Conservation (phyloP, 495 filamentous ascomycete species). For the Podospora sp. region DNA sequence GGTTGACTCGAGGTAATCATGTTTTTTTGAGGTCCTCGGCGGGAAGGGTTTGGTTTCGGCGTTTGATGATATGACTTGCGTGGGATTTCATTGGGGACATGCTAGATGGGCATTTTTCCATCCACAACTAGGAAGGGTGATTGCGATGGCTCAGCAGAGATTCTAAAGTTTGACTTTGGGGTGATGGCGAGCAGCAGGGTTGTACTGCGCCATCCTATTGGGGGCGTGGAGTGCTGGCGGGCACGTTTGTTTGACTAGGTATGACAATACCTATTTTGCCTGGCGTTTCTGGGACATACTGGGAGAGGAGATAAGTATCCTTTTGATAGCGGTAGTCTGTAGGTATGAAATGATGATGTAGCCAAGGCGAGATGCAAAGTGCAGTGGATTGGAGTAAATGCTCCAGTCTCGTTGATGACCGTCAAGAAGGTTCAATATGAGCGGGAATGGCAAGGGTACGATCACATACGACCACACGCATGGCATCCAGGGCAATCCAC, state of each 20-base stretch:
- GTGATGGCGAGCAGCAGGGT: background rate
- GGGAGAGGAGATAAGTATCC: background rate
- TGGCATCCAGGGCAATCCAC: constrained; percentile 56
- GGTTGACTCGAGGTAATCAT: background rate
- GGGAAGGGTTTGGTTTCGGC: background rate
- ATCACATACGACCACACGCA: constrained; percentile 50
- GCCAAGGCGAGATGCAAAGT: no score
- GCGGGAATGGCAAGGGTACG: background rate
- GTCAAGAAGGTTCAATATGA: background rate
- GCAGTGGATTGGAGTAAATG: no score
- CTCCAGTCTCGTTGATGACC: no score
- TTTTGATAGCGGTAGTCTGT: background rate
- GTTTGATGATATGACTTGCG: background rate
- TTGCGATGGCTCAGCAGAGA: background rate
- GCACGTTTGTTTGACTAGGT: background rate
- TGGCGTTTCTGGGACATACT: constrained; percentile 12
- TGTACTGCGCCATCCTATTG: no score
- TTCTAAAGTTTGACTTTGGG: background rate
- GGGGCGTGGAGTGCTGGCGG: background rate
- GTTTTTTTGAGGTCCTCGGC: background rate
- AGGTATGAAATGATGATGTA: background rate
- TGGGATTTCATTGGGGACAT: background rate
- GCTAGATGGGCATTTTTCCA: background rate
- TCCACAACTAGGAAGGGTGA: background rate
- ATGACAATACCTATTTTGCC: constrained; percentile 8